Evolutionary conservation across 768 basidiomycete genomes (phyloP).

Genomic region (Lepiota venenata): DNA sequence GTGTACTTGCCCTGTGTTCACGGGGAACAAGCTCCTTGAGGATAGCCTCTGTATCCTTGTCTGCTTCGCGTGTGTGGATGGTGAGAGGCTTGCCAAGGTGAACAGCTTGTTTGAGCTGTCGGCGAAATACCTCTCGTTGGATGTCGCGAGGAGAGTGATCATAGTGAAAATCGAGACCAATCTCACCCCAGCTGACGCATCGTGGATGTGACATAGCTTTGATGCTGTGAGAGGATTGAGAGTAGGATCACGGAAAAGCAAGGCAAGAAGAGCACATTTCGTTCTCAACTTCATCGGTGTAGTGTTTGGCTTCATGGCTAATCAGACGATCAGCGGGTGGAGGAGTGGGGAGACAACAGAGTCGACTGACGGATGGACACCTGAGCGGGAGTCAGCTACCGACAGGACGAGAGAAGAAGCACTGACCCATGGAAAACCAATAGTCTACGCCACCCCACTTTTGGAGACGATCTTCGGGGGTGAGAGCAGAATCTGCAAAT

Average conservation of each 20-base stretch:
- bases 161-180: conserved; percentile 85
- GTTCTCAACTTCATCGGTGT: conserved; percentile 63
- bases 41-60: conserved; percentile 77
- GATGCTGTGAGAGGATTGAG: conserved; percentile 35
- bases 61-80: conserved; percentile 85
- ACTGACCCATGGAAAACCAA: conserved; percentile 80
- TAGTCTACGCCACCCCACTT: conserved; percentile 73
- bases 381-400: conserved; percentile 27
- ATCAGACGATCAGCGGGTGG: neutral
- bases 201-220: conserved; percentile 78
- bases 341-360: neutral
- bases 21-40: conserved; percentile 72
- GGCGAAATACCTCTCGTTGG: conserved; percentile 61
- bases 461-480: conserved; percentile 37
- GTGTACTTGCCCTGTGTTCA: conserved; percentile 53
- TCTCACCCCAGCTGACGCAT: conserved; percentile 88
- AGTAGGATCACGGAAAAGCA: neutral
- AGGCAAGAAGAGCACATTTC: conserved; percentile 48
- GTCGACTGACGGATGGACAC: conserved; percentile 68
- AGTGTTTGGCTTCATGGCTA: conserved; percentile 71
- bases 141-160: conserved; percentile 68
- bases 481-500: conserved; percentile 68
- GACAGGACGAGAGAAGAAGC: neutral
- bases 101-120: conserved; percentile 70
- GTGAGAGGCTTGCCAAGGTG: conserved; percentile 72